Evolutionary conservation across 768 basidiomycete genomes (phyloP), one percentile per base, ranked within the genome.

Genomic region (Galerina sulciceps): DNA sequence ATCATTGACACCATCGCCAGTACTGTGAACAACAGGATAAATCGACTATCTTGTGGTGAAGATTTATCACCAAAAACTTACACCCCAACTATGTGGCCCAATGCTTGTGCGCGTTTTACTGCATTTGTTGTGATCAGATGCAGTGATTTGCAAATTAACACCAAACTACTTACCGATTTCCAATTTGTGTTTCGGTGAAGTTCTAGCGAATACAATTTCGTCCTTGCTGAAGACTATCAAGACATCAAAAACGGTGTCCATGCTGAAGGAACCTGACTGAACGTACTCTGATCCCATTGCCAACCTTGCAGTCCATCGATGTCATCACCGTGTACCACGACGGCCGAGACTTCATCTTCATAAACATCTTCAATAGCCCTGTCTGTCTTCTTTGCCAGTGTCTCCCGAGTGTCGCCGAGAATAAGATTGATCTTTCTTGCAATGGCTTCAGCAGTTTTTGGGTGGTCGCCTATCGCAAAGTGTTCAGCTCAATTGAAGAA

Each of bases 61-160:
- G 11, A 40, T 15, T 11, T 31, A 57, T 1, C 26, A 34, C 22
- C 59, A 26, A 41, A 26, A 14, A 76, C 85, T 74, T 72, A 87
- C 85, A 88, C 87, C 69, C 87, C 88, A 42, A 90, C 88, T 46
- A 88, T 85, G 62, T 88, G 86, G 20, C 88, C 88, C 22, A 88
- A 71, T 34, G 87, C 86, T 65, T 90, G 88, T 6, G 87, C 87
- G 64, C 80, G 86, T 73, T 89, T 87, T 23, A 90, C 88, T 88
- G 44, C 36, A 15, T 8, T 10, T 31, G 10, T 45, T 31, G 55
- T 26, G 23, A 31, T 51, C 50, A 49, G 38, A 26, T 35, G 26
- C 47, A 14, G 52, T 18, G 23, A 11, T 6, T 35, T 10, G 11
- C 2, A 8, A 6, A n/a, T 2, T 3, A 18, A 13, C 26, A 8